Evolutionary conservation across 106 monocot genomes (phyloP).

Genomic region (Phalaenopsis aphrodite): DNA sequence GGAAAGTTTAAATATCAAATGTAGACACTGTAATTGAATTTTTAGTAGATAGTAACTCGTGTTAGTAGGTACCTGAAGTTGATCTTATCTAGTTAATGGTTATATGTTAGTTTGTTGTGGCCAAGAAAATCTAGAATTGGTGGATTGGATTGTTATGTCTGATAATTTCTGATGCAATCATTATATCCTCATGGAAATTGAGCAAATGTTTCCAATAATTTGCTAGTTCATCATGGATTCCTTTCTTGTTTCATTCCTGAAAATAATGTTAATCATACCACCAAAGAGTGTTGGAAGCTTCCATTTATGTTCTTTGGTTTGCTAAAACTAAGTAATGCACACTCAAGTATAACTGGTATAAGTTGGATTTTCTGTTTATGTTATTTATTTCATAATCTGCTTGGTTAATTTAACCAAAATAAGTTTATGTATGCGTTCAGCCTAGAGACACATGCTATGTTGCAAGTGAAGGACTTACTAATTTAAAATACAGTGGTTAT

Average conservation of each 20-base stretch:
- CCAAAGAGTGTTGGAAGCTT: neutral
- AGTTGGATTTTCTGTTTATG: neutral
- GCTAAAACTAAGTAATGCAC: neutral
- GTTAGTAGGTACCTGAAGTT: neutral
- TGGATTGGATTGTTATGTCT: neutral
- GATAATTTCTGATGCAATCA: neutral
- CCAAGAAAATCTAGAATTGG: neutral
- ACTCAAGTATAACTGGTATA: neutral
- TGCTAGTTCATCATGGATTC: neutral
- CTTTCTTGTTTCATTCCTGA: neutral
- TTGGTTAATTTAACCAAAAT: neutral
- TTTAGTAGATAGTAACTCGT: neutral
- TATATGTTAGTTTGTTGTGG: neutral
- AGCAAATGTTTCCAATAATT: neutral
- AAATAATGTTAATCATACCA: neutral
- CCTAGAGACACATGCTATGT: constrained; percentile 93
- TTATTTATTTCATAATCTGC: neutral
- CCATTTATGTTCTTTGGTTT: neutral
- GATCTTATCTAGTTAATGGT: neutral
- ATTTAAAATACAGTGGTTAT: constrained; percentile 83
- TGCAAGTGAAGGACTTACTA: constrained; percentile 65
- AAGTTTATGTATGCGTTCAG: constrained; percentile 34
- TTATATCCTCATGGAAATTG: neutral
- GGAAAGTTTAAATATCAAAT: too few species aligned
- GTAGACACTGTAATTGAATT: too few species aligned